Base-by-base conservation (phyloP, 2,329 filamentous ascomycete genomes). In the Hypoxylon sp. region DNA sequence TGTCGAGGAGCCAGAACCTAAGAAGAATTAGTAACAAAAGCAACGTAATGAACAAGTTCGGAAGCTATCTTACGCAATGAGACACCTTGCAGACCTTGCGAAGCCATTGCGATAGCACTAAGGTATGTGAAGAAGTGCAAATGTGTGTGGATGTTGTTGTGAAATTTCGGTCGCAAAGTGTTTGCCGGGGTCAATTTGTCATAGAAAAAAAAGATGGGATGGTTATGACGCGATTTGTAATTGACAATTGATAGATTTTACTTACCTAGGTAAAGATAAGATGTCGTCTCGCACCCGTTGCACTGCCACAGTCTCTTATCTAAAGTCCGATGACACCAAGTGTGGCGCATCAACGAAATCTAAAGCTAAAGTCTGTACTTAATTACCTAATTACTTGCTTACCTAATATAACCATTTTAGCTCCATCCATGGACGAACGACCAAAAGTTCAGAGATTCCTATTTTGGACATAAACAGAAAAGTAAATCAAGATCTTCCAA, bases 1-100 rank as follows among this genome's bases (percentile, higher is more conserved):
- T 50, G 72, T 75, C 38, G 72, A 63, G 17, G 71, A 68, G 34
- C 76, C 65, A 11, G 74, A 77, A 57, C 75, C 76, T 78, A 53
- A 25, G 11, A 19, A 19, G 7, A 41, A 32, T 74, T 65, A 76
- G 70, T 50, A 41, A 57, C n/a, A 34, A 19, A 53, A 28, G 38
- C 17, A 11, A 52, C 32, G 28, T 17, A 10, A 50, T 7, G 17
- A 5, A 41, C n/a, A 45, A 10, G 36, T 3, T 43, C 21, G 21
- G 3, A 25, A 10, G 25, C 7, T n/a, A 30, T 41, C 75, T 60
- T 72, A 77, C 75, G 65, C 19, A 75, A 57, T 63, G 70, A 65
- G 38, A 73, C 56, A 66, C 71, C 52, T 67, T 63, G 61, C 50
- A 73, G 60, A 67, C 71, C 55, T 67, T 63, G 61, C 49, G 64